A percentile compares a stretch with the other conserved stretches of the same genome.
phyloP scores from a whole-genome alignment of 192 early-diverging fungal genomes.

The Entomortierella beljakovae region DNA sequence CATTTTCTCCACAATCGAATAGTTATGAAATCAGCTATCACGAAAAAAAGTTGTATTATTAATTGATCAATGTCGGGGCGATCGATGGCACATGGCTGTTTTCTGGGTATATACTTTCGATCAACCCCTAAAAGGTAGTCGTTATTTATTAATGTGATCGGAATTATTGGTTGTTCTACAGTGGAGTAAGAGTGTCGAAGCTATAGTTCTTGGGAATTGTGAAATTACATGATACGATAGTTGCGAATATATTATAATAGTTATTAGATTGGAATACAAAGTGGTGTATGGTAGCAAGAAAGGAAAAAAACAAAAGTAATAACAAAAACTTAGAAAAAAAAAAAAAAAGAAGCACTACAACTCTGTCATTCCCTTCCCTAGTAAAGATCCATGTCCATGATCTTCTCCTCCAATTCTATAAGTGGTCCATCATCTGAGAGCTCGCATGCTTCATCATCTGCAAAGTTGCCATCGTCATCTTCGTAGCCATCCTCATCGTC shows the following conservation, averaged over 20 bases:
- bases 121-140: background rate
- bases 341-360: constrained; percentile 1
- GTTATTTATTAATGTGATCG: background rate
- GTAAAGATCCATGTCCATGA: constrained; percentile 47
- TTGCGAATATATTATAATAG: background rate
- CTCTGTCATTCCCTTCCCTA: background rate
- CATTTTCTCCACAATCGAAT: background rate
- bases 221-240: too few species aligned
- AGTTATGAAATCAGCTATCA: too few species aligned
- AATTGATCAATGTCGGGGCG: too few species aligned
- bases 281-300: background rate
- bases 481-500: constrained; percentile 20
- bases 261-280: background rate
- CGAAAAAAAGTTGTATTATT: too few species aligned
- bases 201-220: background rate
- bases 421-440: constrained; percentile 12
- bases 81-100: too few species aligned
- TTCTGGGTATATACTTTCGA: too few species aligned
- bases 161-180: background rate
- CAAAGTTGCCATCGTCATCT: constrained; percentile 31
- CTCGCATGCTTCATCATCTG: constrained; percentile 29
- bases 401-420: constrained; percentile 21
- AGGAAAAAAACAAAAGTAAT: background rate
- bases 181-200: background rate
- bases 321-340: background rate